Percentiles rank a stretch among this genome's conserved stretches.
These are phyloP conservation scores for Trichaptum fuscoviolaceum DNA, from an alignment of 768 basidiomycete genomes.

Conservation along the genomic window DNA sequence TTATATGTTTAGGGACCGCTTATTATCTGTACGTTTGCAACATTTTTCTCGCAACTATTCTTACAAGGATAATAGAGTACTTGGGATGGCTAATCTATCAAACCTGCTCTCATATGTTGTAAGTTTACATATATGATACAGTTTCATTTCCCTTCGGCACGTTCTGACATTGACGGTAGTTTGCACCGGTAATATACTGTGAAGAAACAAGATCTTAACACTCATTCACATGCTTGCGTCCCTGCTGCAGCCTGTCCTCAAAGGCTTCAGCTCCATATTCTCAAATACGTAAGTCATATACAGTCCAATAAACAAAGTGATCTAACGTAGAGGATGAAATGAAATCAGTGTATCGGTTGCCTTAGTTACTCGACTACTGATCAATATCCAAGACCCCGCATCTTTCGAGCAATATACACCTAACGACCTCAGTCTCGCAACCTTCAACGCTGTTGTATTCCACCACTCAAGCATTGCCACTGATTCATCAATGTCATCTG, in stretches of 20 bases:
- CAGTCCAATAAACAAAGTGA: not conserved
- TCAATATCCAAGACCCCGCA: not conserved
- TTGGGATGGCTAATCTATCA: not conserved
- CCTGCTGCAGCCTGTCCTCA: not conserved
- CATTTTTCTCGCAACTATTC: not conserved
- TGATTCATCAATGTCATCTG: not conserved
- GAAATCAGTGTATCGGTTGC: not conserved
- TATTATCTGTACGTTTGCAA: not conserved
- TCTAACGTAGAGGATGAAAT: too few relatives aligned
- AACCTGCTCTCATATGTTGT: slow-evolving; percentile 2
- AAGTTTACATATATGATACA: not conserved
- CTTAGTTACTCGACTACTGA: not conserved
- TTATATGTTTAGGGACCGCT: not conserved
- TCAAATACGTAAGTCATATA: not conserved
- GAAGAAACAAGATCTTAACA: not conserved
- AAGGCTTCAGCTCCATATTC: not conserved
- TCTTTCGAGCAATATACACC: not conserved
- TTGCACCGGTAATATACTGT: not conserved
- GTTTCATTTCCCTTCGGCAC: not conserved
- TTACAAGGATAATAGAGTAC: not conserved
- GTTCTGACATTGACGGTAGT: not conserved
- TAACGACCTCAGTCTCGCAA: not conserved
- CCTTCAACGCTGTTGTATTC: not conserved
- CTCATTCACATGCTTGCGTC: not conserved
- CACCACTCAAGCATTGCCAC: not conserved